Evolutionary conservation across 352 stramenopile species (phyloP).

Genomic region (Globisporangium cederbergense): DNA sequence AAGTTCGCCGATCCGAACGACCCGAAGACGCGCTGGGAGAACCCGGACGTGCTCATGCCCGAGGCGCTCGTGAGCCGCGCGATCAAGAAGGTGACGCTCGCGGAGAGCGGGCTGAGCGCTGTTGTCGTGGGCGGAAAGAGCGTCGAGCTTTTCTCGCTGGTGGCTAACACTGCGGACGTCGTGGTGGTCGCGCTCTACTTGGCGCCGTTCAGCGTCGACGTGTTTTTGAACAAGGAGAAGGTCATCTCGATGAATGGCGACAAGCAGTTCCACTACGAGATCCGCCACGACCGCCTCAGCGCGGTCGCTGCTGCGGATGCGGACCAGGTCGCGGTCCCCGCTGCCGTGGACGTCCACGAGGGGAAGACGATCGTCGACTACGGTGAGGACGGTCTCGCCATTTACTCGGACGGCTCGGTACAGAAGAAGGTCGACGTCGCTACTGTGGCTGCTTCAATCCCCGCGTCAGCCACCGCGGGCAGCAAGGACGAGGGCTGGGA

Average conservation of each 20-base stretch:
- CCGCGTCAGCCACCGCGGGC: constrained; percentile 15
- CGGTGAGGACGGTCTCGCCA: constrained; percentile 96
- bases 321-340: constrained; percentile 21
- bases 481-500: constrained; percentile 87
- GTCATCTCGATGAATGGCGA: constrained; percentile 64
- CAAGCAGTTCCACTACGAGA: constrained; percentile 71
- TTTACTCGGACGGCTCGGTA: constrained; percentile 94
- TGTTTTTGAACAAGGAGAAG: constrained; percentile 64
- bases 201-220: constrained; percentile 55
- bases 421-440: constrained; percentile 31
- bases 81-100: constrained; percentile 30
- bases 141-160: constrained; percentile 36
- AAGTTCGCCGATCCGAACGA: constrained; percentile 48
- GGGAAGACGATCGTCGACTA: constrained; percentile 96
- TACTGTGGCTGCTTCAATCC: constrained; percentile 20
- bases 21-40: constrained; percentile 57
- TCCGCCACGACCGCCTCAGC: constrained; percentile 67
- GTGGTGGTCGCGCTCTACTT: constrained; percentile 55
- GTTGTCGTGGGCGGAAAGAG: constrained; percentile 17
- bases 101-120: constrained; percentile 31
- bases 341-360: constrained; percentile 65
- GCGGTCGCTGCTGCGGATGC: constrained; percentile 24
- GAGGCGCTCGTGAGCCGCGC: constrained; percentile 31
- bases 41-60: constrained; percentile 38
- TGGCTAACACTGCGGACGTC: constrained; percentile 9